phyloP scores from a whole-genome alignment of 495 filamentous ascomycete species.

The Parachaetomium inaequale region DNA sequence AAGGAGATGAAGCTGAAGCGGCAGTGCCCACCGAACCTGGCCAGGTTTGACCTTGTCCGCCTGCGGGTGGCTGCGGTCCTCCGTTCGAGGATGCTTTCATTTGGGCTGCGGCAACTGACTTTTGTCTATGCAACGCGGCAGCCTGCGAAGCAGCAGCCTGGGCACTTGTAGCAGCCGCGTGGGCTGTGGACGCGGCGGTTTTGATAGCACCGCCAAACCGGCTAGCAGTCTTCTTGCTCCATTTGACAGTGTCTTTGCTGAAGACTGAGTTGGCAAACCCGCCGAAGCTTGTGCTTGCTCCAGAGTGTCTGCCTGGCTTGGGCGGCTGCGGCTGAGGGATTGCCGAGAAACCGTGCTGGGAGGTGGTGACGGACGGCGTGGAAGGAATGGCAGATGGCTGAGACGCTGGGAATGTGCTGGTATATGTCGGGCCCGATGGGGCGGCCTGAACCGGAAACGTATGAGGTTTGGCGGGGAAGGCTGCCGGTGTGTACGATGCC shows the following conservation, averaged over 20 bases:
- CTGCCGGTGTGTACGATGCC: constrained; percentile 13
- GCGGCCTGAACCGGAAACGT: neutral
- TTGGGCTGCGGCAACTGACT: constrained; percentile 1
- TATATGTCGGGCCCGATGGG: neutral
- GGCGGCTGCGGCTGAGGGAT: neutral
- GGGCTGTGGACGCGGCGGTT: constrained; percentile 20
- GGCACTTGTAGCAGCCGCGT: constrained; percentile 14
- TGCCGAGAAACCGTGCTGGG: neutral
- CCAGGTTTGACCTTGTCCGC: neutral
- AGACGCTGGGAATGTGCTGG: constrained; percentile 1
- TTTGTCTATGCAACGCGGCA: constrained; percentile 17
- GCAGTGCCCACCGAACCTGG: neutral
- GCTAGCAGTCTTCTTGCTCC: constrained; percentile 31
- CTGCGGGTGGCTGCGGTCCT: neutral
- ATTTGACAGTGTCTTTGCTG: constrained; percentile 31
- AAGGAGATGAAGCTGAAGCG: neutral
- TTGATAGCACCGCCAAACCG: constrained; percentile 26
- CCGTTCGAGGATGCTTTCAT: neutral
- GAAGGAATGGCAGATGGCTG: constrained; percentile 14
- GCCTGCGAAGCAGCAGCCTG: constrained; percentile 16
- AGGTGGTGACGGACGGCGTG: neutral
- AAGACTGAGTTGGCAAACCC: constrained; percentile 27
- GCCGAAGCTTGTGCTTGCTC: constrained; percentile 19
- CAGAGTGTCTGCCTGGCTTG: neutral
- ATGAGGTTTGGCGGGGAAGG: constrained; percentile 15